Base-by-base conservation (phyloP, 805 yeast species). In the Wickerhamiella alocasiicola region DNA sequence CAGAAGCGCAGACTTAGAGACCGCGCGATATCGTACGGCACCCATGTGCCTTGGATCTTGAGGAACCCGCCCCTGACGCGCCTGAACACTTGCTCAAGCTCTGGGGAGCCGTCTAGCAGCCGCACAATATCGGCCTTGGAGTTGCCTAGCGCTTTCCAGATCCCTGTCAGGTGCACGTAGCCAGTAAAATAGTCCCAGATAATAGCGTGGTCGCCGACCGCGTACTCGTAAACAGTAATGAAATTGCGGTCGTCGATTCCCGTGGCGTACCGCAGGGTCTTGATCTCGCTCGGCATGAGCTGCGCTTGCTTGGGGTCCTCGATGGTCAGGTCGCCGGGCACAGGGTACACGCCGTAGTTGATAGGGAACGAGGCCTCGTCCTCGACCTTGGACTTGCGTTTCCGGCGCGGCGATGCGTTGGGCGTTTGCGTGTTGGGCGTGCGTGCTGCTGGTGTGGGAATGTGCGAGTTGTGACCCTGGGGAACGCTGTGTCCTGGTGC, bases 1-100 rank as follows among this genome's bases (percentile, higher is more conserved):
- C 94, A 81, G 51, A 84, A 81, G 39, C 79, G 70, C 25, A 72
- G 58, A 3, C 94, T 88, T 40, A 85, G 63, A 24, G 71, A 61
- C 45, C 67, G 68, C 18, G 93, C 84, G 38, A 81, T 65, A 7
- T 69, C 71, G 53, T 61, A 78, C 2, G 94, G 88, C 29, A 84
- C 61, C 95, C 95, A 87, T 6, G 95, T 83, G 3, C 96, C 96
- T 62, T 85, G 96, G 49, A 87, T 83, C 64, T 84, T 84, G 48
- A 85, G 68, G 52, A 75, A 83, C 2, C 95, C 96, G 35, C 96
- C 96, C 42, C 95, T 65, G 12, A 85, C 83, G 38, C 95, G 70
- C 51, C 74, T 74, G 41, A 79, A 68, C 31, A 67, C 70, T 13
- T 68, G 71, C 48, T 73, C 82, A 41, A 76, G 64, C 50, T 74